phyloP scores from a whole-genome alignment of 257 asterid genomes.

The Solanum microdontum region DNA sequence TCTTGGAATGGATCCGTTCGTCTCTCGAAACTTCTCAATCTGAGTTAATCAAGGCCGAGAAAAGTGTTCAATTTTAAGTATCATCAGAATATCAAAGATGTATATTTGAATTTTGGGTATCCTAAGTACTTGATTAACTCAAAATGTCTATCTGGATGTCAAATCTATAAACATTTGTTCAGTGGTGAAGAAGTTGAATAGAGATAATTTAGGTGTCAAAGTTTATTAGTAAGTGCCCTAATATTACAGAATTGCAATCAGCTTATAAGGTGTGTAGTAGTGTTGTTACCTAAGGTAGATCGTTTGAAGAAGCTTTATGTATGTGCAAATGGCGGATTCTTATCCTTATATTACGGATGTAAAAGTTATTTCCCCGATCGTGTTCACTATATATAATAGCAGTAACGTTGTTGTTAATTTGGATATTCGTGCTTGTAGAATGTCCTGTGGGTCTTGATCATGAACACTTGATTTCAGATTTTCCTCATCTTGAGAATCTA shows the following conservation, averaged over 20 bases:
- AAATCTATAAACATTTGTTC: not conserved
- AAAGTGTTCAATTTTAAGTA: no score
- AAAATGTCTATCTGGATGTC: not conserved
- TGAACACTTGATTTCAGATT: not conserved
- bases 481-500: not conserved
- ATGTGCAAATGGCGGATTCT: not conserved
- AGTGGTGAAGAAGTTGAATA: not conserved
- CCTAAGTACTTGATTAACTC: not conserved
- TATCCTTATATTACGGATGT: not conserved
- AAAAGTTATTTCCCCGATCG: not conserved
- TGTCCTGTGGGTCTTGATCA: not conserved
- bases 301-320: not conserved
- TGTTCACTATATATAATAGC: not conserved
- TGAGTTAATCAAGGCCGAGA: no score
- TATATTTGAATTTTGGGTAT: not conserved
- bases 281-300: not conserved
- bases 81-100: not conserved
- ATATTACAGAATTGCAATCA: not conserved
- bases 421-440: not conserved
- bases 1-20: not conserved
- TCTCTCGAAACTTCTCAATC: not conserved
- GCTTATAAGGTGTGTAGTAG: not conserved
- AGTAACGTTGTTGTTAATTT: not conserved
- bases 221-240: not conserved
- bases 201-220: not conserved